Base-by-base conservation (phyloP, 371 early-diverging fungal species). In the Lichtheimia ramosa region DNA sequence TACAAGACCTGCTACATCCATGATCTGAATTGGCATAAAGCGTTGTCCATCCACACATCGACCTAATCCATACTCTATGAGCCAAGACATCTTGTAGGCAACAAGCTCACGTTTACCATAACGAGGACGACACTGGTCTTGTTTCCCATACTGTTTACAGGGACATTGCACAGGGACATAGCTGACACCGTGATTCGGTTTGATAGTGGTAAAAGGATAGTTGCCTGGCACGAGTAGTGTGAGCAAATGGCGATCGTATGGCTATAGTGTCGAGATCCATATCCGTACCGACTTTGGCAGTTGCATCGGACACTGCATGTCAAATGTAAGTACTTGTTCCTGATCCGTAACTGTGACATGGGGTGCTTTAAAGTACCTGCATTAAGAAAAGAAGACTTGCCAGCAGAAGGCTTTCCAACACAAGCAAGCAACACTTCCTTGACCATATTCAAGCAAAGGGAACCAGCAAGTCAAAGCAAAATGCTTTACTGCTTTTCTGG, bases 201-300 rank as follows among this genome's bases (percentile, higher is more conserved):
- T 84, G 53, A 92, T 92, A 27, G 92, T 92, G 14, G 92, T 92
- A 72, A 92, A 92, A 3, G 92, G 92, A 56, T 82, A 92, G 71
- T 87, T 90, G 28, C 68, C 68, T 66, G 24, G 21, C 21, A 21
- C 14, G 14, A 27, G 12, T 7, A 34, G 34, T 4, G 34, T 34
- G 34, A 34, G 34, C 24, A 28, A 6, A n/a, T 27, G 28, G 3
- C 52, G 28, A 15, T 25, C 53, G 28, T 4, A 28, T 39, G 49
- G 21, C 20, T 28, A 7, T 2, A 1, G 27, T 25, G n/a, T 28
- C 48, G 34, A 24, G 34, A 34, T 34, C 28, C 24, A 18, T 14
- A 27, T 20, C 46, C 68, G 48, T 63, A 60, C 92, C 92, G 43
- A 91, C 92, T 68, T 92, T 92, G 58, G 92, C 92, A 13, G 84